A percentile compares a stretch with the other conserved stretches of the same genome.
phyloP scores from a whole-genome alignment of 2,329 filamentous ascomycete species.

The Colletotrichum sp. region DNA sequence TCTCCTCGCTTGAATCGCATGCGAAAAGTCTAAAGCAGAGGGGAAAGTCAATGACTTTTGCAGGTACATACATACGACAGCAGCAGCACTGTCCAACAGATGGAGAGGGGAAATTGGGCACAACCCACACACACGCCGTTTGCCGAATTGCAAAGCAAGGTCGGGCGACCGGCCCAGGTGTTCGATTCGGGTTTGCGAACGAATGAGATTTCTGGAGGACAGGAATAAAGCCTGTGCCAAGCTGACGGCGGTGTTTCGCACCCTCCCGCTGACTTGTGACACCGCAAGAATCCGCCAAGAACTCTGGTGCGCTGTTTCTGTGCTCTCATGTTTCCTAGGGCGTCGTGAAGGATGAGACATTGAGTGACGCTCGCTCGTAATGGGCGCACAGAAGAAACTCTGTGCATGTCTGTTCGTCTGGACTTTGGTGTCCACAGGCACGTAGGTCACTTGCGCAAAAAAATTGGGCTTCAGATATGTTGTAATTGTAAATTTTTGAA shows the following conservation, averaged over 20 bases:
- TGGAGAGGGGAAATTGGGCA: not conserved
- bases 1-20: not conserved
- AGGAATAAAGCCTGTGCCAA: conserved; percentile 17
- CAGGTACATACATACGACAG: not conserved
- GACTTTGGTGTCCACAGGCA: not conserved
- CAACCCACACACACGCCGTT: not conserved
- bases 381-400: not conserved
- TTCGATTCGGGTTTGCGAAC: not conserved
- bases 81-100: not conserved
- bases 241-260: conserved; percentile 7
- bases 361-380: not conserved
- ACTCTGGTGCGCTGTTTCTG: not conserved
- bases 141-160: not conserved
- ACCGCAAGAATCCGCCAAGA: conserved; percentile 9
- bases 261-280: conserved; percentile 3
- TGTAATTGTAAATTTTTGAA: not conserved
- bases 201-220: not conserved
- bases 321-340: not conserved
- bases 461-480: not conserved
- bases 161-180: not conserved
- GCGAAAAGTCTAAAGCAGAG: not conserved
- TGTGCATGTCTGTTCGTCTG: not conserved
- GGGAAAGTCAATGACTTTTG: not conserved
- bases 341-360: conserved; percentile 3
- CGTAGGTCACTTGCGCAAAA: not conserved